These are phyloP conservation scores for Kluyveromyces dobzhanskii DNA, from an alignment of 805 yeast species.

Conservation along the genomic window DNA sequence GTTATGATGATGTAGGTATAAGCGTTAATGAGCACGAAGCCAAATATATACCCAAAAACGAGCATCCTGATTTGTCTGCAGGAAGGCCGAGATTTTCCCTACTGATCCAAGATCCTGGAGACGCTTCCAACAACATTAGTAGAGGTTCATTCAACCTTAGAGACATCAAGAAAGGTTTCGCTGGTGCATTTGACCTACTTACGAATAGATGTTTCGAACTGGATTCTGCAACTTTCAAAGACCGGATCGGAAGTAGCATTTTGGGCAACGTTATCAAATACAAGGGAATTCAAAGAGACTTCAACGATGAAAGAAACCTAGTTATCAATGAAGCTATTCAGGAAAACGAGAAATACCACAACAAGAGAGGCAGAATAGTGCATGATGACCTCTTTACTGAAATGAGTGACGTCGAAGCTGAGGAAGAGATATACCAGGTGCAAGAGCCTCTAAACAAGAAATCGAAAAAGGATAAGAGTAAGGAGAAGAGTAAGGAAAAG, in stretches of 20 bases:
- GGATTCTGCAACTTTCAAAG: constrained; percentile 54
- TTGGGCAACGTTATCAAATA: constrained; percentile 73
- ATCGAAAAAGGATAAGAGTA: constrained; percentile 4
- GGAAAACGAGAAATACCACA: constrained; percentile 27
- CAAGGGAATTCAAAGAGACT: constrained; percentile 67
- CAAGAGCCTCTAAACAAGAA: constrained; percentile 13
- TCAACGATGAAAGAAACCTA: constrained; percentile 60
- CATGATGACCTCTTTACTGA: constrained; percentile 23
- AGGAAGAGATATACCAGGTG: constrained; percentile 12
- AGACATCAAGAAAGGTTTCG: constrained; percentile 76
- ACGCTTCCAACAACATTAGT: constrained; percentile 72
- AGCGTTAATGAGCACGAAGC: constrained; percentile 51
- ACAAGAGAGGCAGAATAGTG: constrained; percentile 20
- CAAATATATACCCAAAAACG: constrained; percentile 50
- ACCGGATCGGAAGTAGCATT: constrained; percentile 62
- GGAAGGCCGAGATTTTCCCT: constrained; percentile 50
- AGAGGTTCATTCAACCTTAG: constrained; percentile 76
- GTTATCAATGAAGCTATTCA: constrained; percentile 52
- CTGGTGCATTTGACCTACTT: constrained; percentile 76
- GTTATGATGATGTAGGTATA: constrained; percentile 70
- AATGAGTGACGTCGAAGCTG: constrained; percentile 19
- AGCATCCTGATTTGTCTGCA: constrained; percentile 43
- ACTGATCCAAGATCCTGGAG: constrained; percentile 86
- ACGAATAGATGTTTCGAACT: constrained; percentile 69
- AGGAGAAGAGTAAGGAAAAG: constrained; percentile 5